These are phyloP conservation scores for Saturnispora saitoi DNA, from an alignment of 805 yeast genomes.

Conservation along the genomic window DNA sequence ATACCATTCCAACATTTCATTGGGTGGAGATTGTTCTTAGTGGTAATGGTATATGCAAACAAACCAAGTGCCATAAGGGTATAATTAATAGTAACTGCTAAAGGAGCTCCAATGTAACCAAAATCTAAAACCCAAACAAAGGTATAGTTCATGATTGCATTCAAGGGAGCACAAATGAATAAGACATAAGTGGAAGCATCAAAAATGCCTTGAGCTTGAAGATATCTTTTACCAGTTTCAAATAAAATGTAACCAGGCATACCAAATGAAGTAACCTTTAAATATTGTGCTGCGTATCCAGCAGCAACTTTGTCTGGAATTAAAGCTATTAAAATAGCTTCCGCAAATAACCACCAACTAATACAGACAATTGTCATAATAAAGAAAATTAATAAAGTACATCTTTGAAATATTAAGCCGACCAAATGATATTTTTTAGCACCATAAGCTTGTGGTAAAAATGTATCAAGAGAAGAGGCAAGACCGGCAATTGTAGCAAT, in stretches of 20 bases:
- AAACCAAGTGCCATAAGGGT: constrained; percentile 60
- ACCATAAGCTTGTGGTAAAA: constrained; percentile 74
- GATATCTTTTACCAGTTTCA: constrained; percentile 64
- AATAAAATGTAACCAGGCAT: constrained; percentile 61
- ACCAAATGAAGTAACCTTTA: constrained; percentile 50
- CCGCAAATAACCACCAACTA: constrained; percentile 55
- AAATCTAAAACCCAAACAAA: constrained; percentile 62
- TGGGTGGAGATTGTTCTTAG: constrained; percentile 33
- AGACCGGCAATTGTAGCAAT: constrained; percentile 69
- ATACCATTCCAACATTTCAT: constrained; percentile 32
- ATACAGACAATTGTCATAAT: constrained; percentile 45
- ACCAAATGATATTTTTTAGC: constrained; percentile 55
- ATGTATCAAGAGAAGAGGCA: constrained; percentile 70
- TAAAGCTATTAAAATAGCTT: constrained; percentile 34
- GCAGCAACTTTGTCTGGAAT: constrained; percentile 40
- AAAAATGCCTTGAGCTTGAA: constrained; percentile 72
- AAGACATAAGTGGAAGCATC: constrained; percentile 73
- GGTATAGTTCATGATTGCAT: constrained; percentile 55
- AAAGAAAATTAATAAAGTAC: constrained; percentile 47
- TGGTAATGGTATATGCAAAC: constrained; percentile 37
- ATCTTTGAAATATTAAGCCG: constrained; percentile 61
- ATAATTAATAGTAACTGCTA: constrained; percentile 62
- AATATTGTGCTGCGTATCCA: constrained; percentile 47
- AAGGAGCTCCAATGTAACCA: constrained; percentile 73
- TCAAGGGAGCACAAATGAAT: constrained; percentile 64